These are phyloP conservation scores for Naematelia aurantialba DNA, from an alignment of 768 basidiomycete species.

Conservation along the genomic window DNA sequence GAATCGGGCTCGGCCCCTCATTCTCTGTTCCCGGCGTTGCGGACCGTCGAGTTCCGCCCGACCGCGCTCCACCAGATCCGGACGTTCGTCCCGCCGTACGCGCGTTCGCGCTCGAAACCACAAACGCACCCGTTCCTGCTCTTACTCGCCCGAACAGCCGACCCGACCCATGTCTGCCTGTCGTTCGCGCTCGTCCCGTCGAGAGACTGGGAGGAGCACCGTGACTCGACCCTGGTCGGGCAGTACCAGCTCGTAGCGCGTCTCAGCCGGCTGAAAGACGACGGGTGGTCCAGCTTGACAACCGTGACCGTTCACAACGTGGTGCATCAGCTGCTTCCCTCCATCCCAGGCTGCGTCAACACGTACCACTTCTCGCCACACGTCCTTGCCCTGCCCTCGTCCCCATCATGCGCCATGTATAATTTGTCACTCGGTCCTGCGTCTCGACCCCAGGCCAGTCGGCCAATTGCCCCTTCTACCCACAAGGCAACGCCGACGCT, in stretches of 20 bases:
- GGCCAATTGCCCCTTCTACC: too few relatives aligned
- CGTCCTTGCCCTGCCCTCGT: neutral
- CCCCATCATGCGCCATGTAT: conserved; percentile 1
- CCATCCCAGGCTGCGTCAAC: conserved; percentile 16
- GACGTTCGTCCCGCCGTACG: conserved; percentile 6
- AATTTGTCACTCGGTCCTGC: neutral
- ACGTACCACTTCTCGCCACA: conserved; percentile 25
- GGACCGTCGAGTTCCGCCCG: conserved; percentile 12
- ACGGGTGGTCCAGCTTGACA: conserved; percentile 11
- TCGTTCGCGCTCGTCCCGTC: conserved; percentile 13
- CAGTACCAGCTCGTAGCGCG: conserved; percentile 23
- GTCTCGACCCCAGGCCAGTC: neutral
- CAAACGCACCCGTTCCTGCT: conserved; percentile 21
- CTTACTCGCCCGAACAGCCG: conserved; percentile 3
- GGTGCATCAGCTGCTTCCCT: conserved; percentile 27
- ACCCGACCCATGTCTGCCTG: conserved; percentile 21
- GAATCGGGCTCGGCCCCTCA: neutral
- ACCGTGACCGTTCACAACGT: conserved; percentile 23
- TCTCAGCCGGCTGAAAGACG: conserved; percentile 6
- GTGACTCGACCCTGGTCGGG: conserved; percentile 13
- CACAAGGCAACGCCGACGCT: neutral
- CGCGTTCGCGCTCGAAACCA: conserved; percentile 3
- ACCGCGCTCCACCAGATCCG: conserved; percentile 20
- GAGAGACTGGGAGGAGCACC: conserved; percentile 25
- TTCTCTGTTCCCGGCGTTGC: conserved; percentile 9